Conservation (phyloP, 208 protist species). For the Wallacemonas rigidus region DNA sequence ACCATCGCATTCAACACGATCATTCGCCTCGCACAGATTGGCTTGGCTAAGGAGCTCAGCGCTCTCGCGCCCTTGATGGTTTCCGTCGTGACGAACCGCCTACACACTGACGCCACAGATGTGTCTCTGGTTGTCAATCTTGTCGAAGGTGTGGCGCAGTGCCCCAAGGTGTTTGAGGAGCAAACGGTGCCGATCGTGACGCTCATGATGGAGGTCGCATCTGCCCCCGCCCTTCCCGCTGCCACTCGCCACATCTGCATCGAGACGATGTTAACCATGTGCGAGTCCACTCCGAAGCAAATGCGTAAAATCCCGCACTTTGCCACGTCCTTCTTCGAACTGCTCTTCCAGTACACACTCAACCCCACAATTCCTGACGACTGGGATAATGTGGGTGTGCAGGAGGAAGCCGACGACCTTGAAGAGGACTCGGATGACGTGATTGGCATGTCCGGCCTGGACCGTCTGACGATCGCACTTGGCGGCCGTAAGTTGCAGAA, state of each 20-base stretch:
- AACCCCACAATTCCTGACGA: slow-evolving; percentile 58
- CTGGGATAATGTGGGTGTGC: slow-evolving; percentile 63
- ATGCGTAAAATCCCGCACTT: slow-evolving; percentile 84
- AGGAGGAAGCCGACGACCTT: slow-evolving; percentile 66
- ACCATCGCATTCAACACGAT: slow-evolving; percentile 62
- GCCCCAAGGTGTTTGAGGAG: slow-evolving; percentile 53
- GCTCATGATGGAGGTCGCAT: slow-evolving; percentile 78
- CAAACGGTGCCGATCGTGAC: slow-evolving; percentile 52
- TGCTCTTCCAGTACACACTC: slow-evolving; percentile 87
- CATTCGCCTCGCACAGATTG: slow-evolving; percentile 51
- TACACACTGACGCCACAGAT: slow-evolving; percentile 65
- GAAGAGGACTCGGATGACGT: slow-evolving; percentile 65
- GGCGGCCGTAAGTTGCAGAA: slow-evolving; percentile 78
- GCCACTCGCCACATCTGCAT: slow-evolving; percentile 79
- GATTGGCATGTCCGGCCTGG: slow-evolving; percentile 69
- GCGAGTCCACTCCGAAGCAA: slow-evolving; percentile 77
- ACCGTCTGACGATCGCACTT: slow-evolving; percentile 74
- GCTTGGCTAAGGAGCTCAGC: slow-evolving; percentile 35
- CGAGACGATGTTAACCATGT: slow-evolving; percentile 79
- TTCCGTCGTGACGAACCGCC: slow-evolving; percentile 54
- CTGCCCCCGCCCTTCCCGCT: slow-evolving; percentile 43
- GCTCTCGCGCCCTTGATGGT: slow-evolving; percentile 70
- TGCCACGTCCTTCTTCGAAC: slow-evolving; percentile 70
- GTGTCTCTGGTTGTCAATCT: slow-evolving; percentile 46
- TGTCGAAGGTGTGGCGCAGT: slow-evolving; percentile 56